Evolutionary conservation across 805 yeast species (phyloP).

Genomic region (Cyberlindnera meyerae): DNA sequence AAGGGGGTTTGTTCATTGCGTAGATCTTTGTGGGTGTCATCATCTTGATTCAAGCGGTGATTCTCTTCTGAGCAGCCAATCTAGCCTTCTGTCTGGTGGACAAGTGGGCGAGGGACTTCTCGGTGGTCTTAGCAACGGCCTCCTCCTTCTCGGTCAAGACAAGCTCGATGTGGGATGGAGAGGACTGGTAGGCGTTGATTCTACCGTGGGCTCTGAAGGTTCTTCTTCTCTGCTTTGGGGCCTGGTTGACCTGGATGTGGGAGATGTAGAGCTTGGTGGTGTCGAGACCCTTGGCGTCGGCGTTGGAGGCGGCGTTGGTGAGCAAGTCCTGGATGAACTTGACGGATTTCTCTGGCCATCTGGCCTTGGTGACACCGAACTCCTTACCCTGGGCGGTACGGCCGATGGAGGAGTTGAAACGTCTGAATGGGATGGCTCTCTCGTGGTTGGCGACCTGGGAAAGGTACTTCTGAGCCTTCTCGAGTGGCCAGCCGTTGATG

Average conservation of each 20-base stretch:
- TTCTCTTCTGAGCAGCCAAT: constrained; percentile 82
- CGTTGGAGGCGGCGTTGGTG: constrained; percentile 97
- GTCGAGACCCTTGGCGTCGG: constrained; percentile 98
- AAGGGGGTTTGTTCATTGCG: not conserved
- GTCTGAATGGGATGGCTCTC: constrained; percentile 99
- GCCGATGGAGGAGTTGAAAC: constrained; percentile 94
- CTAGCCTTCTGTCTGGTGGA: constrained; percentile 91
- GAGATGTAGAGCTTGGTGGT: constrained; percentile 88
- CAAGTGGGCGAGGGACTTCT: constrained; percentile 63
- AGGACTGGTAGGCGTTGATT: constrained; percentile 97
- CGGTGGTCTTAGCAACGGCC: constrained; percentile 87
- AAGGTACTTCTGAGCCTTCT: constrained; percentile 93
- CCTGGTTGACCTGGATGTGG: constrained; percentile 99
- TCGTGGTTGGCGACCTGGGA: constrained; percentile 95
- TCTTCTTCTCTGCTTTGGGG: constrained; percentile 99
- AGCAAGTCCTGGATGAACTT: constrained; percentile 91
- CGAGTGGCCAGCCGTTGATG: constrained; percentile 95
- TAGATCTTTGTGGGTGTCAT: too few relatives aligned
- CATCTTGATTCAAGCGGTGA: constrained; percentile 62
- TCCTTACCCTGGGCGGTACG: constrained; percentile 99
- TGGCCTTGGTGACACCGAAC: constrained; percentile 99
- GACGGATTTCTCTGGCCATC: constrained; percentile 99
- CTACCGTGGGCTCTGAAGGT: constrained; percentile 99
- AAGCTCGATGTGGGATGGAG: constrained; percentile 98
- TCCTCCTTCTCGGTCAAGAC: constrained; percentile 94